Evolutionary conservation across 371 early-diverging fungal species (phyloP), one percentile per base, ranked within the genome.

Genomic region (Nematocida minor): DNA sequence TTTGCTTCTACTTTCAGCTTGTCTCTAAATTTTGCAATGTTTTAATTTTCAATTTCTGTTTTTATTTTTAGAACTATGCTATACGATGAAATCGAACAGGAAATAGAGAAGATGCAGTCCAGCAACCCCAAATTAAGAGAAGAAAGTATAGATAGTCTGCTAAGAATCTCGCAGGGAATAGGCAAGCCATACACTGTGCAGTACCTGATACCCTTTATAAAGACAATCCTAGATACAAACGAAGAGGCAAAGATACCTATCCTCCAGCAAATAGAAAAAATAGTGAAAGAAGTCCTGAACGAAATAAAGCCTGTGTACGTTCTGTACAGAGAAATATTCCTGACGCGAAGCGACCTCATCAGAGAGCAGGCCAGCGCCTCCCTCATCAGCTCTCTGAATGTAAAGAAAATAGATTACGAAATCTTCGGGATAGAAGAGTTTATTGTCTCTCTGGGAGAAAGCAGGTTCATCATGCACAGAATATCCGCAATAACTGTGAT

Each of bases 51-150:
- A 18, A 42, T 42, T 70, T 74, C 51, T 66, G 27, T 55, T 64
- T 74, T 60, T 64, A 11, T 64, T 69, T 69, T 60, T 29, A 6
- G 11, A 22, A 20, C 11, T 44, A 41, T 32, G 32, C 32, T 47
- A 53, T 74, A 74, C 66, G 77, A 74, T 32, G 77, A 74, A 27
- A 74, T 74, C 16, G 77, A 74, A 38, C 18, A 53, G 22, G 77
- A 74, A 46, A 62, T 74, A 22, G 77, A 74, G 27, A 27, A 46
- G 20, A 74, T 74, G 77, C 77, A 74, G 22, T 74, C 77, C 34
- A 6, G 66, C n/a, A 64, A 64, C 42, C 7, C 77, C 9, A 64
- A 60, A 32, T 7, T 40, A 64, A 38, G 77, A 51, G 77, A 74
- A 47, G 47, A 46, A 31, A 74, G 77, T 42, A 42, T 74, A 9